Conservation (phyloP, 768 basidiomycete species). For the Lentinula raphanica region DNA sequence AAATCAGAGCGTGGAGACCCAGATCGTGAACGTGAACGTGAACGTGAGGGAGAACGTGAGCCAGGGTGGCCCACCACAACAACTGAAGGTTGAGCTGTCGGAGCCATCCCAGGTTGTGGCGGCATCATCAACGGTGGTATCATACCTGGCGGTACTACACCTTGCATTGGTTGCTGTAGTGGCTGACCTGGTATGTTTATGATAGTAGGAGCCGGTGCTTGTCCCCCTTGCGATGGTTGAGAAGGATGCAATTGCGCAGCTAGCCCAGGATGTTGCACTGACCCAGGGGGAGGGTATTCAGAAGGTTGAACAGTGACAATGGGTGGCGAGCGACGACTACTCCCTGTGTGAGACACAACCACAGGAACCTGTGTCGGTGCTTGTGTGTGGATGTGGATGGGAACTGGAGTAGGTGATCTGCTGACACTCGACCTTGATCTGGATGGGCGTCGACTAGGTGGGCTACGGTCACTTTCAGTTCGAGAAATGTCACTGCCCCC, state of each 20-base stretch:
- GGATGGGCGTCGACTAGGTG: slow-evolving; percentile 8
- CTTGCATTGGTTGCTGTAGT: slow-evolving; percentile 15
- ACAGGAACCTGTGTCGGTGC: slow-evolving; percentile 14
- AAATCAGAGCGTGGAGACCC: not conserved
- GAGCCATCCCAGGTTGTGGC: not conserved
- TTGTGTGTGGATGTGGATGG: slow-evolving; percentile 6
- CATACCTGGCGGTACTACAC: not conserved
- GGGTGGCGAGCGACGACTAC: slow-evolving; percentile 9
- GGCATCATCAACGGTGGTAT: not conserved
- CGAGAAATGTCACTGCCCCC: slow-evolving; percentile 8
- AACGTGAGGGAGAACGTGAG: no score
- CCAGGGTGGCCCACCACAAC: not conserved
- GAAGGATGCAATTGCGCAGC: slow-evolving; percentile 4
- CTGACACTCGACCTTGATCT: slow-evolving; percentile 7
- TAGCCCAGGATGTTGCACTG: slow-evolving; percentile 20
- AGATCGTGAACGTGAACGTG: not conserved
- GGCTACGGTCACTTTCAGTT: slow-evolving; percentile 6
- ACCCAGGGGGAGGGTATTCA: slow-evolving; percentile 14
- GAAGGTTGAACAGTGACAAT: slow-evolving; percentile 10
- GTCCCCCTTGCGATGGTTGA: slow-evolving; percentile 14
- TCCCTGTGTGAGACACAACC: slow-evolving; percentile 11
- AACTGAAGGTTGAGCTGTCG: slow-evolving; percentile 1
- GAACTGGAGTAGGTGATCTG: slow-evolving; percentile 13
- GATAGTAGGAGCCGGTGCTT: slow-evolving; percentile 21
- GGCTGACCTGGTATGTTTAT: slow-evolving; percentile 22